phyloP scores from a whole-genome alignment of 1,284 basidiomycete species.

The Microbotryum lychnidis-dioicae region DNA sequence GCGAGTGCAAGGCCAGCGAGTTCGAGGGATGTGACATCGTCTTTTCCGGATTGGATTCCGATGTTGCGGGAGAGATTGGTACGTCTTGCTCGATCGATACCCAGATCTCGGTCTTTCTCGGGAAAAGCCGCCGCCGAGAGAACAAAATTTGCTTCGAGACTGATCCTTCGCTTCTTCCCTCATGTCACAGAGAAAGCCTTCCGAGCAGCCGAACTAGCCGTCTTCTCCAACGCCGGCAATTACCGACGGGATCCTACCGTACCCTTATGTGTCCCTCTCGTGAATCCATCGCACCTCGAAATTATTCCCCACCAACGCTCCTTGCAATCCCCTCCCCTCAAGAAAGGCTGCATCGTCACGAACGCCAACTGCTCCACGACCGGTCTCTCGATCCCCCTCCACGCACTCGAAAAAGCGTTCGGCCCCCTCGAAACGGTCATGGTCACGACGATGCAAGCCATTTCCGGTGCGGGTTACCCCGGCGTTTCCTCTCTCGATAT shows the following conservation, averaged over 20 bases:
- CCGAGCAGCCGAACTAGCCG: slow-evolving; percentile 74
- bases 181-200: slow-evolving; percentile 65
- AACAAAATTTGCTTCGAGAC: background rate
- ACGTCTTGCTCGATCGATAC: slow-evolving; percentile 36
- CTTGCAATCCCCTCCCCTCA: slow-evolving; percentile 55
- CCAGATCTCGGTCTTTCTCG: background rate
- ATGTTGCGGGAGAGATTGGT: slow-evolving; percentile 93
- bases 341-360: slow-evolving; percentile 90
- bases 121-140: too few species aligned
- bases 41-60: slow-evolving; percentile 90
- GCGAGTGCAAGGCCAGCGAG: slow-evolving; percentile 66
- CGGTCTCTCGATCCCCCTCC: slow-evolving; percentile 82
- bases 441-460: slow-evolving; percentile 94
- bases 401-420: slow-evolving; percentile 83
- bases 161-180: background rate
- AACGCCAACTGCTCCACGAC: slow-evolving; percentile 99
- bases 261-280: slow-evolving; percentile 95
- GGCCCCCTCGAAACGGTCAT: slow-evolving; percentile 85
- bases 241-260: slow-evolving; percentile 86
- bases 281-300: slow-evolving; percentile 78
- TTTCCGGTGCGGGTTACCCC: slow-evolving; percentile 94
- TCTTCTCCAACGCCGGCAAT: slow-evolving; percentile 99
- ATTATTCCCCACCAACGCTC: slow-evolving; percentile 77
- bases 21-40: slow-evolving; percentile 80
- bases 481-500: slow-evolving; percentile 87